These are phyloP conservation scores for Gymnopus androsaceus DNA, from an alignment of 1,284 basidiomycete species.

Conservation along the genomic window DNA sequence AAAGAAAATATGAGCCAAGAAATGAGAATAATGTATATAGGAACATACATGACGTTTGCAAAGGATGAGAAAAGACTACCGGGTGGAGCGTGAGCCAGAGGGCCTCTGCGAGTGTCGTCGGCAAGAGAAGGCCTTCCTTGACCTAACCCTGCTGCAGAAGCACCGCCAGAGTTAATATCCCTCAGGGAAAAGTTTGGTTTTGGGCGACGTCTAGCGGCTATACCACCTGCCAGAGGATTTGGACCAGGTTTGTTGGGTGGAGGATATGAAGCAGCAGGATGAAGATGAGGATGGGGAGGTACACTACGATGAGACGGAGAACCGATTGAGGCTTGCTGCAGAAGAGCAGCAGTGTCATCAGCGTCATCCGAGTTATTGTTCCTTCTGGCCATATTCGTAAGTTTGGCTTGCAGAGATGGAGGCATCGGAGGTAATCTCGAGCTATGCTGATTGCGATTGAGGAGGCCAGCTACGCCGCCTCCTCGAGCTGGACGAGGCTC, in stretches of 20 bases:
- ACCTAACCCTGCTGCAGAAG: conserved; percentile 68
- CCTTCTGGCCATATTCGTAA: conserved; percentile 71
- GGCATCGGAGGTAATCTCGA: conserved; percentile 73
- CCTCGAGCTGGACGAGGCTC: conserved; percentile 18
- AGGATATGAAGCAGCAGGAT: conserved; percentile 33
- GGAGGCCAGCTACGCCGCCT: conserved; percentile 21
- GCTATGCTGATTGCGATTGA: conserved; percentile 41
- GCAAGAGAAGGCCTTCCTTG: conserved; percentile 58
- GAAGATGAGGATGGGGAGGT: conserved; percentile 30
- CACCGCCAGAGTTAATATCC: conserved; percentile 55
- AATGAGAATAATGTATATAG: conserved; percentile 7
- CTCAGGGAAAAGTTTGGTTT: conserved; percentile 63
- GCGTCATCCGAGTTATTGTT: conserved; percentile 13
- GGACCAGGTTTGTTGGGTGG: conserved; percentile 22
- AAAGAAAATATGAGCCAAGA: conserved; percentile 19
- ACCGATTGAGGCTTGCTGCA: conserved; percentile 16
- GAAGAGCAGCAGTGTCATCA: conserved; percentile 1
- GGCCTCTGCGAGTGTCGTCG: conserved; percentile 45
- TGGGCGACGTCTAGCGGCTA: conserved; percentile 54
- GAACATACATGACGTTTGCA: conserved; percentile 87
- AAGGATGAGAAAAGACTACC: conserved; percentile 91
- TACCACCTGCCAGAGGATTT: conserved; percentile 30
- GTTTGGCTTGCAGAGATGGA: conserved; percentile 88
- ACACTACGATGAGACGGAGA: conserved; percentile 24
- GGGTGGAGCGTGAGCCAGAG: conserved; percentile 30